phyloP scores from a whole-genome alignment of 331 rosid species.

The Cydonia oblonga region DNA sequence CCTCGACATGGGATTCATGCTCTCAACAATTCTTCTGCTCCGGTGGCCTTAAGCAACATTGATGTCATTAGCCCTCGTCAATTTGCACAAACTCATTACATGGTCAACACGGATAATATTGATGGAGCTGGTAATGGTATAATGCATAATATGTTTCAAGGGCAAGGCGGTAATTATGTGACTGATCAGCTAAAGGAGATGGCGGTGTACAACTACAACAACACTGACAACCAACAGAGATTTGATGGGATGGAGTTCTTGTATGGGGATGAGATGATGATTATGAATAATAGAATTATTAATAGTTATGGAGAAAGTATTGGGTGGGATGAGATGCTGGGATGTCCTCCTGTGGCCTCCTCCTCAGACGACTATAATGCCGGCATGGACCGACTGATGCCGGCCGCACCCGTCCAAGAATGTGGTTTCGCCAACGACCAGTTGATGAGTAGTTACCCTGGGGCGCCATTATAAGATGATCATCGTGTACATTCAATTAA shows the following conservation, averaged over 20 bases:
- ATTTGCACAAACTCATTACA: constrained; percentile 22
- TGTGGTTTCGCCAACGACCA: not conserved
- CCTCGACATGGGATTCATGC: not conserved
- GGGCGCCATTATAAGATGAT: not conserved
- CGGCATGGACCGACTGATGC: constrained; percentile 11
- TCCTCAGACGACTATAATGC: constrained; percentile 5
- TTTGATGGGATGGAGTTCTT: constrained; percentile 49
- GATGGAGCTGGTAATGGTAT: not conserved
- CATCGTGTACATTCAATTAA: not conserved
- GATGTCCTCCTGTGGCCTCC: constrained; percentile 26
- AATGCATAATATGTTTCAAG: constrained; percentile 26
- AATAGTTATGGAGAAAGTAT: constrained; percentile 1
- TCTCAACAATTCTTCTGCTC: constrained; percentile 8
- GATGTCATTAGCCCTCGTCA: constrained; percentile 4
- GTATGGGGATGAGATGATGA: constrained; percentile 23
- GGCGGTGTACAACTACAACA: constrained; percentile 9
- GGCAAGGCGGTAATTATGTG: constrained; percentile 18
- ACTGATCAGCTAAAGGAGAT: constrained; percentile 26
- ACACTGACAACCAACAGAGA: constrained; percentile 15
- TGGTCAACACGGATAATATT: not conserved
- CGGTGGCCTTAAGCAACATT: constrained; percentile 6
- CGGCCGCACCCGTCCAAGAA: not conserved
- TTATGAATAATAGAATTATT: not conserved
- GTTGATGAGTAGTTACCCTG: not conserved
- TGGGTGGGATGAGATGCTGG: constrained; percentile 33